A percentile compares a stretch with the other conserved stretches of the same genome.
Evolutionary conservation across 441 rosid genomes (phyloP).

Genomic region (Populus hybrid): DNA sequence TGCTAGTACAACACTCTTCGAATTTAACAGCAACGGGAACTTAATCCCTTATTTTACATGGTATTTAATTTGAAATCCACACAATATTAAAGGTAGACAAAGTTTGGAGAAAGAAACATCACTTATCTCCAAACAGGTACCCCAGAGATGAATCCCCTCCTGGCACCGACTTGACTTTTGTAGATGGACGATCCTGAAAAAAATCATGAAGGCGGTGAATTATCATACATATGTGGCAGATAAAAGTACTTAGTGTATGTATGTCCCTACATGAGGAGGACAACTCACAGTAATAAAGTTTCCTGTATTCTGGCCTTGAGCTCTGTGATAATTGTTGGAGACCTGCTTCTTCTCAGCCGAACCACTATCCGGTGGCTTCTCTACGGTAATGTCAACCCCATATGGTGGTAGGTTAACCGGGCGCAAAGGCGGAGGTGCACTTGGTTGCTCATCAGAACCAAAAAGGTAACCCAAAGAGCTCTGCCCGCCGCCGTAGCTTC

Average conservation of each 20-base stretch:
- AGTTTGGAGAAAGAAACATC: constrained; percentile 4
- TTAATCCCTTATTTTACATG: background rate
- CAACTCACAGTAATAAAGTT: constrained; percentile 73
- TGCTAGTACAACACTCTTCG: background rate
- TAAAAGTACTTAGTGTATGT: background rate
- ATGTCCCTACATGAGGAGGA: background rate
- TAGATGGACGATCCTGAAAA: constrained; percentile 75
- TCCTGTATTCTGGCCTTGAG: constrained; percentile 69
- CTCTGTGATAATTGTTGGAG: constrained; percentile 61
- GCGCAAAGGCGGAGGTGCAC: constrained; percentile 39
- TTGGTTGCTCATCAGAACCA: constrained; percentile 53
- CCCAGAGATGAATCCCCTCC: constrained; percentile 83
- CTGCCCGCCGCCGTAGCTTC: constrained; percentile 79
- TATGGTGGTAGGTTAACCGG: constrained; percentile 60
- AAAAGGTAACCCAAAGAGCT: constrained; percentile 87
- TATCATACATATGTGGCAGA: background rate
- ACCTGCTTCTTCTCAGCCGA: constrained; percentile 28
- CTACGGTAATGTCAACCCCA: constrained; percentile 45
- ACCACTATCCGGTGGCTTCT: constrained; percentile 23
- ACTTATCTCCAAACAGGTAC: constrained; percentile 76
- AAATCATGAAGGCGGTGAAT: background rate
- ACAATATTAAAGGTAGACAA: background rate
- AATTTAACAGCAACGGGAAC: background rate
- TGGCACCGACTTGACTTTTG: constrained; percentile 77
- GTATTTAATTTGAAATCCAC: background rate